Base-by-base conservation (phyloP, 2,329 filamentous ascomycete species). In the Penicillium glabrum region DNA sequence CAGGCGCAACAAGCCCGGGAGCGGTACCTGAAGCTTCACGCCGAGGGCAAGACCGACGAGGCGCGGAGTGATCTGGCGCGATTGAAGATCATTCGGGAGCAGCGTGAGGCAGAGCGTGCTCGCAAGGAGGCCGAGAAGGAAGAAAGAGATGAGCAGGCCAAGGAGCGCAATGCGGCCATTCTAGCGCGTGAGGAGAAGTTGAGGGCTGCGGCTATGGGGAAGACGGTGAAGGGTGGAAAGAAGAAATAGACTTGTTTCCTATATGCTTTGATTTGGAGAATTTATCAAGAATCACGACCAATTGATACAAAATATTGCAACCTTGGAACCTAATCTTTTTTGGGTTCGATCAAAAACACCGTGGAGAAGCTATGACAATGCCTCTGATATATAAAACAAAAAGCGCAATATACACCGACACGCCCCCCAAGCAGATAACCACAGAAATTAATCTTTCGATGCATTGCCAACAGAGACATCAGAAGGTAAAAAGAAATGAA, bases 11-110 rank as follows among this genome's bases (percentile, higher is more conserved):
- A 93, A 72, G 91, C 91, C 29, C 93, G 92, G 75, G 93, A 96
- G 80, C 84, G 87, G 65, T 97, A 96, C 72, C 85, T 91, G 81
- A 96, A 96, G 78, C 76, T 97, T 67, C 93, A 97, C 70, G 90
- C 92, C 56, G 89, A 92, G 71, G 93, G 93, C 69, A 98, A 98
- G 86, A 98, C 95, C 45, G 95, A 99, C 59, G 90, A 97, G 82
- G 93, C 93, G 47, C 89, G 91, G 73, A 88, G 90, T 5, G 95
- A 99, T 76, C 72, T 98, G 65, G 93, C 91, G 57, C 85, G 95
- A 54, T 78, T 99, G 69, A 86, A 82, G 74, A 72, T 93, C 58
- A 91, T 99, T 64, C 86, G 88, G 47, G 91, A 96, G 82, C 89
- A 91, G 79, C 86, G 95, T 61, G 93, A 90, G 69, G 88, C 88